Percentiles rank a stretch among this genome's conserved stretches.
Evolutionary conservation across 768 basidiomycete species (phyloP).

Genomic region (Phaeotremella fagi): DNA sequence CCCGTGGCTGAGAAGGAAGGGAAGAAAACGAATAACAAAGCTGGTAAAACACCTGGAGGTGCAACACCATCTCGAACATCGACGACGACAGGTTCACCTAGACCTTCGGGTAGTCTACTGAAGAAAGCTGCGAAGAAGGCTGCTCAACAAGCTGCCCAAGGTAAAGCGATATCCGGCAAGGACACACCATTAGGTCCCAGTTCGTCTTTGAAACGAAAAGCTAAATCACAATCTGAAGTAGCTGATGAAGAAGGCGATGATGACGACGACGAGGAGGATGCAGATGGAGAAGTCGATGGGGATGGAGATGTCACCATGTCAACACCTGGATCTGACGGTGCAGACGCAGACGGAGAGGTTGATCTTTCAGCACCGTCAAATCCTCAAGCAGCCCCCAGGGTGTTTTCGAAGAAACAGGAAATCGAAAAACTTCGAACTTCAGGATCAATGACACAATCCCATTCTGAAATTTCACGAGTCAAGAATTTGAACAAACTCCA

Average conservation of each 20-base stretch:
- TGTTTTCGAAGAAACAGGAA: conserved; percentile 95
- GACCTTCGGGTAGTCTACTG: conserved; percentile 36
- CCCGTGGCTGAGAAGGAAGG: conserved; percentile 42
- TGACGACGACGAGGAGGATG: conserved; percentile 62
- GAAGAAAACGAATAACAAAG: conserved; percentile 58
- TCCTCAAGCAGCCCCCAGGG: conserved; percentile 54
- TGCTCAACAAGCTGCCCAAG: conserved; percentile 17
- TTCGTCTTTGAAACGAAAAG: conserved; percentile 28
- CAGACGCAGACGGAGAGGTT: conserved; percentile 46
- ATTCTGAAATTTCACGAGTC: conserved; percentile 94
- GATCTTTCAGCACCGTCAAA: conserved; percentile 54
- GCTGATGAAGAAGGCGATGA: conserved; percentile 33
- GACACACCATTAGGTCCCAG: conserved; percentile 9
- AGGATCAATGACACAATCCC: conserved; percentile 98
- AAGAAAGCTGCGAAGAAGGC: conserved; percentile 51
- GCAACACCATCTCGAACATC: conserved; percentile 11
- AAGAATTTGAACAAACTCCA: conserved; percentile 96
- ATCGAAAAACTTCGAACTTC: conserved; percentile 97
- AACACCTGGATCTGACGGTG: conserved; percentile 53
- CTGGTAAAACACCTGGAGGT: conserved; percentile 43
- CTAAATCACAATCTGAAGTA: conserved; percentile 14
- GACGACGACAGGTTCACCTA: conserved; percentile 16
- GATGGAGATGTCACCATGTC: conserved; percentile 53
- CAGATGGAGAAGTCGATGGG: conserved; percentile 36
- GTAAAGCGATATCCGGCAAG: conserved; percentile 50